Conservation (phyloP, 2,329 filamentous ascomycete species). For the Xylariaceae sp. region DNA sequence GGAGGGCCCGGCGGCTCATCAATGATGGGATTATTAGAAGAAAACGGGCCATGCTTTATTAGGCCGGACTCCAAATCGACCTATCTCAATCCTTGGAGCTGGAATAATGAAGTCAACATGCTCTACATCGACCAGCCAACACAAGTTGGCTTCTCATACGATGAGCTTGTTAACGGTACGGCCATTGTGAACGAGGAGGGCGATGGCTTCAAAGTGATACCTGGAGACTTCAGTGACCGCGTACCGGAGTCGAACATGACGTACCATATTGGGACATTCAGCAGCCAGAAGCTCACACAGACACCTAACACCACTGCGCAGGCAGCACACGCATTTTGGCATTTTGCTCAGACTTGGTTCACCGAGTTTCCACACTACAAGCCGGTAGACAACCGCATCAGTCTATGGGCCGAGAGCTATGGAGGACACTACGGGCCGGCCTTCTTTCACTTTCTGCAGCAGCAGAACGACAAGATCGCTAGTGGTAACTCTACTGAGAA, state of each 20-base stretch:
- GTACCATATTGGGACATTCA: conserved; percentile 8
- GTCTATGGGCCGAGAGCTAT: conserved; percentile 42
- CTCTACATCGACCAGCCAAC: conserved; percentile 72
- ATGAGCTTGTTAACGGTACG: conserved; percentile 31
- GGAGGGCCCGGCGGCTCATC: conserved; percentile 50
- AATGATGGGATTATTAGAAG: conserved; percentile 19
- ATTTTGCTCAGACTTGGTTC: conserved; percentile 51
- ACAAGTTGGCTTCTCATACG: conserved; percentile 45
- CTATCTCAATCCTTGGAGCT: conserved; percentile 63
- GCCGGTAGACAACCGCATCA: conserved; percentile 29
- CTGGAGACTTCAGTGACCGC: conserved; percentile 5
- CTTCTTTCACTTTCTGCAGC: conserved; percentile 38
- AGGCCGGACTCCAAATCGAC: conserved; percentile 56
- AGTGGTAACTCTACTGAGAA: conserved; percentile 25
- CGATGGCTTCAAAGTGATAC: conserved; percentile 4
- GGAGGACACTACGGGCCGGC: conserved; percentile 43
- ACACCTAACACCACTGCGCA: conserved; percentile 43
- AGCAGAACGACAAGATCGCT: conserved; percentile 36
- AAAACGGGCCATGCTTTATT: conserved; percentile 57
- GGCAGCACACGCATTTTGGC: conserved; percentile 51
- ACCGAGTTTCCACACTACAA: conserved; percentile 46
- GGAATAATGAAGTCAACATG: conserved; percentile 70
- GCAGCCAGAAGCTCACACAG: conserved; percentile 8
- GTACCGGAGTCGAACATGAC: conserved; percentile 6
- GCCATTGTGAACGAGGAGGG: neutral